Evolutionary conservation across 2,329 filamentous ascomycete genomes (phyloP), one percentile per base, ranked within the genome.

Genomic region (Monilinia vaccinii-corymbosi): DNA sequence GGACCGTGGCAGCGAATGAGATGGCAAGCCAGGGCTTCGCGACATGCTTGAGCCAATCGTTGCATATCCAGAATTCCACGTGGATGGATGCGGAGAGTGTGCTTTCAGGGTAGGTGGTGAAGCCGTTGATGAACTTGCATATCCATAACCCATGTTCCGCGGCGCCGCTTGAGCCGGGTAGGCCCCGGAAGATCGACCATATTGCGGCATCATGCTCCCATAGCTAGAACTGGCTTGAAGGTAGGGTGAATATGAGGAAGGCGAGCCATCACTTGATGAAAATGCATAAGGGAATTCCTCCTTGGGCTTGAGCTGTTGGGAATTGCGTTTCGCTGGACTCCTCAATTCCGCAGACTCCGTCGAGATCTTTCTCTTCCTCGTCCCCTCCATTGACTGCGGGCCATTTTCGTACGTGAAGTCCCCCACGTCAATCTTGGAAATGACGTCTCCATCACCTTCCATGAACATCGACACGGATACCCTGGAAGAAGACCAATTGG

Each of bases 391-490:
- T 8, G 75, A 72, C 38, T 74, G 74, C 47, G 71, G 64, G 31
- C 69, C 70, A 61, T 64, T 63, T 62, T 82, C 79, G 65, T 86
- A 88, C 13, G 79, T 83, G 69, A 86, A 88, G 16, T 76, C 75
- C 53, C 85, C 85, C 47, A 87, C 79, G 61, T 84, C 77, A 28
- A 80, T 72, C 50, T 79, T 75, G 14, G 75, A 75, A 32, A 79
- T 71, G 34, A 76, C 74, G 65, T 78, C 76, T 11, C 78, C 82
- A 59, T 77, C 76, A 62, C 81, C 79, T 67, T 86, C 81, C 72
- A 87, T 79, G 52, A 81, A 75, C 60, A 88, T 74, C 58, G 78
- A 79, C 40, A 88, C 72, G 58, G 82, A 80, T 47, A 87, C 81
- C 53, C 79, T 77, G 34, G 80, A 76, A 55, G 81, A 78, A 50